Conservation (phyloP, 768 basidiomycete species). For the Mycena haematopus region DNA sequence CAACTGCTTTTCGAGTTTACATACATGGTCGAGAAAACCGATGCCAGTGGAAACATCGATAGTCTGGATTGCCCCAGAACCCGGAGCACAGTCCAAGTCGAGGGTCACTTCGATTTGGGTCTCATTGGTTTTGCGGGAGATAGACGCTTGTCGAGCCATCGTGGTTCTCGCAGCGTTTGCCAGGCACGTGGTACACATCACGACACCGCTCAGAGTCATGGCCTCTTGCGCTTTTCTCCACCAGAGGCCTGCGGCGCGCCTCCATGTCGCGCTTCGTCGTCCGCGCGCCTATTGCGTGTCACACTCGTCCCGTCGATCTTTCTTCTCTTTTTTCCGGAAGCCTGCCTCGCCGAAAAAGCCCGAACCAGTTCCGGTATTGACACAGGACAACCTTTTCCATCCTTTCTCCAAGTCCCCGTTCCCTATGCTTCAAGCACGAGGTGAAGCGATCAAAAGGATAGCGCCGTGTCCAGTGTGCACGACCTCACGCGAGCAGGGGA, state of each 20-base stretch:
- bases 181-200: not conserved
- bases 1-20: slow-evolving; percentile 30
- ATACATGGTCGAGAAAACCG: slow-evolving; percentile 97
- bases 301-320: slow-evolving; percentile 34
- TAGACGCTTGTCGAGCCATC: slow-evolving; percentile 64
- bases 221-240: slow-evolving; percentile 31
- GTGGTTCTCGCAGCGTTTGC: slow-evolving; percentile 33
- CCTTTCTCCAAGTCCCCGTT: slow-evolving; percentile 91
- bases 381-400: slow-evolving; percentile 78
- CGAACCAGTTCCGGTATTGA: slow-evolving; percentile 51
- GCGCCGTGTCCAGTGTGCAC: slow-evolving; percentile 95
- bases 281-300: slow-evolving; percentile 32
- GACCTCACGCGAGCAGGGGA: slow-evolving; percentile 52
- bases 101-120: slow-evolving; percentile 86
- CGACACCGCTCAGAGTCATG: slow-evolving; percentile 25
- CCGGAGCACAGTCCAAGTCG: slow-evolving; percentile 80
- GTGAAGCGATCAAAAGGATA: slow-evolving; percentile 77
- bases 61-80: slow-evolving; percentile 63
- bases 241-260: slow-evolving; percentile 37
- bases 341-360: slow-evolving; percentile 25
- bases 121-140: slow-evolving; percentile 89
- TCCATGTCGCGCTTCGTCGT: slow-evolving; percentile 34
- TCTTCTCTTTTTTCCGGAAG: slow-evolving; percentile 56
- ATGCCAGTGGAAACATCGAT: slow-evolving; percentile 94
- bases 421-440: slow-evolving; percentile 81